These are phyloP conservation scores for Exophiala xenobiotica DNA, from an alignment of 2,329 filamentous ascomycete species.

Conservation along the genomic window DNA sequence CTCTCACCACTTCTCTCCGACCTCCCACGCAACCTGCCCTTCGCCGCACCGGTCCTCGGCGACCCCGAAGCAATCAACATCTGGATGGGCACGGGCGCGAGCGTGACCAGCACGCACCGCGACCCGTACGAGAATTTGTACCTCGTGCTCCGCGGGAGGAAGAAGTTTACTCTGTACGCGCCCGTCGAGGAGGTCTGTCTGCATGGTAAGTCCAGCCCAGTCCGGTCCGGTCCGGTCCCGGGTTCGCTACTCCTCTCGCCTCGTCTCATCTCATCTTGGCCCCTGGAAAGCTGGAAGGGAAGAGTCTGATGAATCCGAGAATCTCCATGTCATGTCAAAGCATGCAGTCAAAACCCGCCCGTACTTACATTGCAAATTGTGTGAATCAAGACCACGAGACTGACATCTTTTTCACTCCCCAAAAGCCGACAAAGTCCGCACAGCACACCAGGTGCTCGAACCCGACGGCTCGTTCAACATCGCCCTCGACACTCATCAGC, in stretches of 20 bases:
- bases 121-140: constrained; percentile 33
- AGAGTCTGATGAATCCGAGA: no score
- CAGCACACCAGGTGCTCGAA: constrained; percentile 3
- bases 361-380: no score
- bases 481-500: no score
- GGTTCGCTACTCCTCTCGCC: no score
- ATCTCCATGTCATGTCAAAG: no score
- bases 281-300: no score
- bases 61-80: constrained; percentile 30
- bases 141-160: constrained; percentile 26
- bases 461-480: not conserved
- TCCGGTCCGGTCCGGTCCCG: constrained; percentile 22
- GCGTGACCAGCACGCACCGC: constrained; percentile 30
- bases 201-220: constrained; percentile 19
- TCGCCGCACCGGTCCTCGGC: constrained; percentile 21
- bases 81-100: constrained; percentile 29
- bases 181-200: constrained; percentile 30
- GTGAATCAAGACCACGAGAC: no score
- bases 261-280: not conserved
- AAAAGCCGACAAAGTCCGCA: constrained; percentile 11
- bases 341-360: no score
- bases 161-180: constrained; percentile 29
- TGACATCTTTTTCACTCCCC: no score
- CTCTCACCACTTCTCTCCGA: constrained; percentile 17
- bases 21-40: constrained; percentile 23